Base-by-base conservation (phyloP, 1,284 basidiomycete genomes). In the Sporisorium scitamineum region DNA sequence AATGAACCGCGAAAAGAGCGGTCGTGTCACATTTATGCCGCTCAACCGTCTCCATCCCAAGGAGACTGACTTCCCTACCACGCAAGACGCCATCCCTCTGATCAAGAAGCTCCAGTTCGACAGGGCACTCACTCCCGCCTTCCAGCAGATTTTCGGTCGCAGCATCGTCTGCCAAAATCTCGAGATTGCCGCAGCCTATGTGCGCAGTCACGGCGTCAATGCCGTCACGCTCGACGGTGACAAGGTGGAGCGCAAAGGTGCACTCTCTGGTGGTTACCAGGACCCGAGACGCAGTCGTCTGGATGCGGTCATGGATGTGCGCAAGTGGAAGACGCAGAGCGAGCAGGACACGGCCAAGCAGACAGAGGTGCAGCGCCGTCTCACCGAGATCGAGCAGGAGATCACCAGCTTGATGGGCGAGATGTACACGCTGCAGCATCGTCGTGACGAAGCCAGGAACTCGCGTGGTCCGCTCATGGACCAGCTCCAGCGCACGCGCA, bases 151-250 rank as follows among this genome's bases (percentile, higher is more conserved):
- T n/a, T 99, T 99, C 80, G 95, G 95, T 34, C 94, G 94, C 86
- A 98, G 95, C 0, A 94, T 96, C 85, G 93, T 99, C 39, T 98
- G 96, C 84, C 90, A 92, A 34, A 94, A 96, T 82, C 90, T 99
- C 62, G 92, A 92, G 11, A 92, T 95, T 77, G 96, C 95, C 9
- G 93, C 94, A 5, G 93, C 94, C 7, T 99, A 98, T 86, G 94
- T 96, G 53, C 93, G 96, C 83, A 93, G 92, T 79, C 94, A 98
- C 84, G 91, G 91, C 5, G 92, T 99, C 83, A 98, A 97, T 86
- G 95, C 94, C 10, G 97, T 99, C 86, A 99, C 97, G 5, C 89
- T 97, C 45, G 95, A 97, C 76, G 97, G 97, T 59, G 97, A 99
- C 88, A 95, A 95, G 82, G 95, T 97, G 45, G 96, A 99, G 85